Evolutionary conservation across 1,284 basidiomycete species (phyloP), one percentile per base, ranked within the genome.

Genomic region (Ceratobasidium sp.): DNA sequence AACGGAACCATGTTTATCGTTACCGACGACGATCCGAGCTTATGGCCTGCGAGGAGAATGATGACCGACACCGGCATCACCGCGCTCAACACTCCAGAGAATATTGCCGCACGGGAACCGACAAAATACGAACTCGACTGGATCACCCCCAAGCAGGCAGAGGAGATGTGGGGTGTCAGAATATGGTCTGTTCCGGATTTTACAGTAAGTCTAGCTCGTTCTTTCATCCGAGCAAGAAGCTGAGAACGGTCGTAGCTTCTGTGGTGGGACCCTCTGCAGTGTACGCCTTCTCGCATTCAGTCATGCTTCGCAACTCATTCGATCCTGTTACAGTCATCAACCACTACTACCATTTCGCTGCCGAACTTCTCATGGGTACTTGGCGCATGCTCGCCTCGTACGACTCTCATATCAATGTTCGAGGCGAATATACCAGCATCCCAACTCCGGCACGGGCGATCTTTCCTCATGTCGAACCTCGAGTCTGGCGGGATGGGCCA

Each of bases 291-390:
- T 12, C 34, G 18, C n/a, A n/a, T n/a, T n/a, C n/a, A n/a, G 34
- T n/a, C 5, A 3, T 1, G 18, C 18, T 30, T 52, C 28, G 48
- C 59, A 26, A 16, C 52, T 57, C 8, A 48, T 10, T 21, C 23
- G n/a, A 50, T 26, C 34, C 21, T n/a, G 16, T 28, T 14, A 28
- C 6, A 62, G 71, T 74, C 45, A 52, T 74, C 28, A 46, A 57
- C 23, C 73, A 74, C 46, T 74, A 74, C 67, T 74, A 74, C 55
- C 73, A 74, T 21, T 72, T 72, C 34, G 55, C 72, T 26, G 71
- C 73, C 4, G 71, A 72, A 18, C 65, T 65, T 8, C 57, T 71
- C 14, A 48, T 74, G 32, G 73, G 73, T 8, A 52, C 57, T 8
- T 65, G 69, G 60, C 48, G 73, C 16, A 58, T 67, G 52, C 62